These are phyloP conservation scores for Aspergillus viridinutans DNA, from an alignment of 2,329 filamentous ascomycete genomes.

Conservation along the genomic window DNA sequence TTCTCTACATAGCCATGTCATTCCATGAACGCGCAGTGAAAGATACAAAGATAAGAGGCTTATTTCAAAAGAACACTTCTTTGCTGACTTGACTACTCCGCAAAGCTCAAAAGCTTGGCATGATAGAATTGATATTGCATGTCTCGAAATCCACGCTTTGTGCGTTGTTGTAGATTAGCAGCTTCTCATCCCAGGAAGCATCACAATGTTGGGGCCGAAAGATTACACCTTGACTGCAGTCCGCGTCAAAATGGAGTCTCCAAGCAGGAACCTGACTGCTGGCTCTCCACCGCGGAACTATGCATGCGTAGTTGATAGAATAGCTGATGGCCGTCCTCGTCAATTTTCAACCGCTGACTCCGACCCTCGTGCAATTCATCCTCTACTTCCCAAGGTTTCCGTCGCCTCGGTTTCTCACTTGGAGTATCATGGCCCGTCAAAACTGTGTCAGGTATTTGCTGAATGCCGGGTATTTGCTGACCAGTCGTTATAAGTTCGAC, in stretches of 20 bases:
- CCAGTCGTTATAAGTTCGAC: slow-evolving; percentile 79
- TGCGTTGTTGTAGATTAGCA: neutral
- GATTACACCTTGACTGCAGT: neutral
- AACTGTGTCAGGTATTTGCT: slow-evolving; percentile 77
- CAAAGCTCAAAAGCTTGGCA: neutral
- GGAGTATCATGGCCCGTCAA: slow-evolving; percentile 63
- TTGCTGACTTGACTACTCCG: neutral
- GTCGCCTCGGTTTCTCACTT: slow-evolving; percentile 50
- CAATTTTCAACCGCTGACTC: neutral
- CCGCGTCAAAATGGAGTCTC: neutral
- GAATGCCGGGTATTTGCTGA: slow-evolving; percentile 79
- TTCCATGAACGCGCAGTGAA: neutral
- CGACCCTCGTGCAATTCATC: slow-evolving; percentile 13
- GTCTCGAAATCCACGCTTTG: slow-evolving; percentile 8
- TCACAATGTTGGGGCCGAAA: neutral
- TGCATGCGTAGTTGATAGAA: neutral
- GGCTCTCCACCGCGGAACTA: neutral
- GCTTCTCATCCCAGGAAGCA: neutral
- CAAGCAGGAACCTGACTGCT: neutral
- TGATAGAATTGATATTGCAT: neutral
- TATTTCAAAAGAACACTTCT: neutral
- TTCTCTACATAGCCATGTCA: too few relatives aligned
- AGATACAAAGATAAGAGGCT: neutral
- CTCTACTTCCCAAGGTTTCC: slow-evolving; percentile 77
- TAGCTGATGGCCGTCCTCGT: neutral